These are phyloP conservation scores for Suillus americanus DNA, from an alignment of 768 basidiomycete genomes.

Conservation along the genomic window DNA sequence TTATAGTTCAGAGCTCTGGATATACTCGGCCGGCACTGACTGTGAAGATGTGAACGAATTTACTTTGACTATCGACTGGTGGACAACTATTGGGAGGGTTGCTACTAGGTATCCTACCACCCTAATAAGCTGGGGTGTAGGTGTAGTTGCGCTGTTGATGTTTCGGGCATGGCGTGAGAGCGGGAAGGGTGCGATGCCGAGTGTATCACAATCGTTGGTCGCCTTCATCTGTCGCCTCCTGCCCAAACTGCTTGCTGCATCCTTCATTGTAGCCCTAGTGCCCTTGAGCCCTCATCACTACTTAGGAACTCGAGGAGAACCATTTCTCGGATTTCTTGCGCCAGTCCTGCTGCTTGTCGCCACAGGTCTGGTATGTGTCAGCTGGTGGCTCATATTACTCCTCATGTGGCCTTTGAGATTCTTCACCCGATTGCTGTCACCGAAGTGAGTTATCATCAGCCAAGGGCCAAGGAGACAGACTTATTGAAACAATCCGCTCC, in stretches of 20 bases:
- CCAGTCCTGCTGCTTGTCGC: slow-evolving; percentile 55
- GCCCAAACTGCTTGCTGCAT: slow-evolving; percentile 42
- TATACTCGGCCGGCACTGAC: slow-evolving; percentile 54
- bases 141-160: slow-evolving; percentile 59
- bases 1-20: slow-evolving; percentile 49
- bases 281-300: slow-evolving; percentile 57
- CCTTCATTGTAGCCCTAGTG: slow-evolving; percentile 48
- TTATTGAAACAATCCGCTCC: background rate
- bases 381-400: slow-evolving; percentile 52
- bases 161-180: slow-evolving; percentile 48
- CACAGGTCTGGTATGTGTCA: slow-evolving; percentile 62
- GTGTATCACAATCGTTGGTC: slow-evolving; percentile 47
- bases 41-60: slow-evolving; percentile 46
- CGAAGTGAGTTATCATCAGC: slow-evolving; percentile 14
- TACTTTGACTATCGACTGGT: slow-evolving; percentile 65
- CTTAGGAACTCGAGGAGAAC: slow-evolving; percentile 59
- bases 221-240: slow-evolving; percentile 40
- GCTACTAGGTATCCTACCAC: slow-evolving; percentile 75
- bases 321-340: slow-evolving; percentile 33
- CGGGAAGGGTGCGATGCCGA: slow-evolving; percentile 37
- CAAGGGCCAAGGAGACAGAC: background rate
- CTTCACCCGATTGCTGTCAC: slow-evolving; percentile 10
- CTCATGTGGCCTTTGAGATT: slow-evolving; percentile 47
- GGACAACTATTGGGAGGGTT: slow-evolving; percentile 66
- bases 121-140: slow-evolving; percentile 70